Conservation (phyloP, 345 rosid species). For the Boechera retrofracta region DNA sequence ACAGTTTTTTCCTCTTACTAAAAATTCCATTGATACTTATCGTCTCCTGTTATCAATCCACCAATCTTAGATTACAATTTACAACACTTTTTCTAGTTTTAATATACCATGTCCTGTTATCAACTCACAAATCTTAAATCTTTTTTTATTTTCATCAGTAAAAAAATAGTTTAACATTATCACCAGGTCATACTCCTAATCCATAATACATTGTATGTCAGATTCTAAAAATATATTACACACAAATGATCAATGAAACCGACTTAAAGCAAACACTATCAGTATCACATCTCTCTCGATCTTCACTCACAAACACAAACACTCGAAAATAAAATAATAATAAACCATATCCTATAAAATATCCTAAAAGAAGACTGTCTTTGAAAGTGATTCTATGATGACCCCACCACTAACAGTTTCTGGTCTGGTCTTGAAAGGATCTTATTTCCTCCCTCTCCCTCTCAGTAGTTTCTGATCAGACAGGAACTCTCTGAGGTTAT, state of each 20-base stretch:
- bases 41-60: neutral
- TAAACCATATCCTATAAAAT: constrained; percentile 31
- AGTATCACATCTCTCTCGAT: constrained; percentile 26
- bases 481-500: constrained; percentile 36
- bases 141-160: neutral
- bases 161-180: neutral
- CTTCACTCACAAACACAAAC: constrained; percentile 38
- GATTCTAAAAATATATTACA: constrained; percentile 21
- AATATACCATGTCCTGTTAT: neutral
- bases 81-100: neutral
- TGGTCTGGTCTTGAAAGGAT: constrained; percentile 40
- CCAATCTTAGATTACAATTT: constrained; percentile 13
- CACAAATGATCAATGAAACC: constrained; percentile 38
- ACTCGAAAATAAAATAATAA: constrained; percentile 16
- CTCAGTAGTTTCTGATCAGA: constrained; percentile 20
- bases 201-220: constrained; percentile 35
- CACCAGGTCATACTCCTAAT: constrained; percentile 17
- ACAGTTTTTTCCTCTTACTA: neutral
- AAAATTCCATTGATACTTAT: constrained; percentile 4
- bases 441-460: constrained; percentile 29
- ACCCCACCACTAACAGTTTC: constrained; percentile 36
- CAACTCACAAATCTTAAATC: constrained; percentile 8
- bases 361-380: constrained; percentile 40
- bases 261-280: constrained; percentile 28
- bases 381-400: constrained; percentile 38